Conservation (phyloP, 768 basidiomycete genomes). For the Tubosaeta brunneosetosa region DNA sequence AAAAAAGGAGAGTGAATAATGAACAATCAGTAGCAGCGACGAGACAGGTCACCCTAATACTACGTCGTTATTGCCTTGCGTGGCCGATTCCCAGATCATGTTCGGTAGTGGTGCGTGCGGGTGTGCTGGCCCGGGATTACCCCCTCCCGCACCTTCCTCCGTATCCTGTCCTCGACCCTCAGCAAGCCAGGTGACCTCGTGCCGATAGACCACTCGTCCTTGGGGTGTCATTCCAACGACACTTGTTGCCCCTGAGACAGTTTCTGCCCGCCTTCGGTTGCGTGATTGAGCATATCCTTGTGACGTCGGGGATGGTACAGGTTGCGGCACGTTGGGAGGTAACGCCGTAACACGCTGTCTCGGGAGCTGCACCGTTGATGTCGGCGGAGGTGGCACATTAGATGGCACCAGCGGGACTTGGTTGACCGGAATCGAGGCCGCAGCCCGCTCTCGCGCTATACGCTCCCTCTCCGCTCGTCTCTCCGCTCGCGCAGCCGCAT, state of each 20-base stretch:
- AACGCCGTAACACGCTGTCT: conserved; percentile 29
- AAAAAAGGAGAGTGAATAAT: neutral
- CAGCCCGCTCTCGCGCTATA: conserved; percentile 22
- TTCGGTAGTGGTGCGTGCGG: conserved; percentile 18
- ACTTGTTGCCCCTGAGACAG: conserved; percentile 29
- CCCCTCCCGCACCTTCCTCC: conserved; percentile 18
- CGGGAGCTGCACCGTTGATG: conserved; percentile 10
- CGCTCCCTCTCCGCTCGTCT: conserved; percentile 38
- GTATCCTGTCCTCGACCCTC: conserved; percentile 17
- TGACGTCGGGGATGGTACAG: conserved; percentile 18
- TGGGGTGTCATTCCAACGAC: conserved; percentile 25
- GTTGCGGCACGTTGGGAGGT: conserved; percentile 23
- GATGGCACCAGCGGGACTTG: conserved; percentile 12
- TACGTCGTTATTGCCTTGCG: conserved; percentile 28
- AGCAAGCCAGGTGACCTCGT: conserved; percentile 25
- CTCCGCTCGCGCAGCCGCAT: conserved; percentile 25
- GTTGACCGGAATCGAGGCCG: conserved; percentile 10
- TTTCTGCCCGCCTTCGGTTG: conserved; percentile 32
- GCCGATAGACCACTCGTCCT: conserved; percentile 27
- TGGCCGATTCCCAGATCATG: conserved; percentile 27
- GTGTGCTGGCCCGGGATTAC: conserved; percentile 16
- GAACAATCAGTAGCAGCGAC: conserved; percentile 5
- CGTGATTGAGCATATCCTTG: conserved; percentile 19
- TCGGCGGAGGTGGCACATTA: conserved; percentile 13
- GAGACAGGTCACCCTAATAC: conserved; percentile 24